These are phyloP conservation scores for Coemansia sp. DNA, from an alignment of 192 early-diverging fungal species.

Conservation along the genomic window DNA sequence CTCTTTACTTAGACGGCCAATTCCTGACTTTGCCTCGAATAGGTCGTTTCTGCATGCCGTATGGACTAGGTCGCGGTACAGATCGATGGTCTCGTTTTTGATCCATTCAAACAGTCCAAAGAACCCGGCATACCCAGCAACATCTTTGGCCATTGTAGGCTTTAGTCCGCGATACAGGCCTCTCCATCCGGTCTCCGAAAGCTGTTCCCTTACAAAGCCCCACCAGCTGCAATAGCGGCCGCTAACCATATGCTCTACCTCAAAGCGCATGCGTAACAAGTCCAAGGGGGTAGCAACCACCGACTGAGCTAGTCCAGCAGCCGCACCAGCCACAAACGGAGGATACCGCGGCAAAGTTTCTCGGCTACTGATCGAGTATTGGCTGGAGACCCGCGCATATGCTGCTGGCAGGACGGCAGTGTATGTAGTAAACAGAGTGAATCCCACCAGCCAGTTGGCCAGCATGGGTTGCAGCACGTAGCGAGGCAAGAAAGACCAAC, in stretches of 20 bases:
- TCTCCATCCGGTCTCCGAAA: constrained; percentile 17
- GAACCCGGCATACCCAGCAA: constrained; percentile 67
- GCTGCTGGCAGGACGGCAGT: constrained; percentile 32
- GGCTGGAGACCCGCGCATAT: constrained; percentile 35
- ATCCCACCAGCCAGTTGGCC: constrained; percentile 71
- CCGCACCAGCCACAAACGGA: constrained; percentile 53
- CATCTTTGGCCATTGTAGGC: constrained; percentile 60
- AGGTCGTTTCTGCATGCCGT: constrained; percentile 29
- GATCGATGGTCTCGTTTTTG: constrained; percentile 67
- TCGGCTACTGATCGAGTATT: constrained; percentile 35
- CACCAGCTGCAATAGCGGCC: constrained; percentile 70
- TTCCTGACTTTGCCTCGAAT: constrained; percentile 15
- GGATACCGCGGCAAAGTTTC: constrained; percentile 37
- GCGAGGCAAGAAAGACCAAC: constrained; percentile 65
- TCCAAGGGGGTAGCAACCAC: constrained; percentile 71
- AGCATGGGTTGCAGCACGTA: constrained; percentile 71
- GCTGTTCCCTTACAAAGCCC: constrained; percentile 59
- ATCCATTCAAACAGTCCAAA: constrained; percentile 77
- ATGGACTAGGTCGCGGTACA: constrained; percentile 53
- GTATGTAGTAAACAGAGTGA: constrained; percentile 75
- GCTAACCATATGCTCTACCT: constrained; percentile 67
- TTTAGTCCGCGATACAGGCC: constrained; percentile 42
- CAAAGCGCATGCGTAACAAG: constrained; percentile 69
- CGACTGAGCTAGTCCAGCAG: constrained; percentile 73
- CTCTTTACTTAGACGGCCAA: constrained; percentile 23